Base-by-base conservation (phyloP, 257 asterid genomes). In the Osmanthus fragrans region DNA sequence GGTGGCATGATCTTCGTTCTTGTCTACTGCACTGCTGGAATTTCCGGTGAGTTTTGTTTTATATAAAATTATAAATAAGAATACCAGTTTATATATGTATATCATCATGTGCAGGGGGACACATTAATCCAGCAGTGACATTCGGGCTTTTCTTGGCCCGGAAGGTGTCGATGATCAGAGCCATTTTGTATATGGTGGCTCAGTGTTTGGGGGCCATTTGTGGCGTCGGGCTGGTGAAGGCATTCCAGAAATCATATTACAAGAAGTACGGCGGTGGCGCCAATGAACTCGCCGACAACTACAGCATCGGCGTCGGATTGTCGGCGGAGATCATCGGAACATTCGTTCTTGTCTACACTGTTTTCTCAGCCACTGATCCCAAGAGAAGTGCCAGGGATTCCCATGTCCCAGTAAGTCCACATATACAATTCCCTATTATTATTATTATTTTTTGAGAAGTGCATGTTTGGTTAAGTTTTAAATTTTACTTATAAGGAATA, bases 341-440 rank as follows among this genome's bases (percentile, higher is more conserved):
- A 0, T 85, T 80, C 77, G 83, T 85, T 72, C 83, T 85, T 33
- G 85, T 83, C 13, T 85, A 82, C 86, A 85, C 87, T 2, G 89
- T 86, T 36, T 83, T 84, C 82, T 85, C 91, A 16, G 91, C 89
- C 75, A 87, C 89, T 15, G 91, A 87, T 68, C 88, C 91, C 80
- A 87, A 87, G 80, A 85, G 91, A 68, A 86, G 71, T 45, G 92
- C 92, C 9, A 78, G 90, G 74, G 92, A 88, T 70, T 86, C 92
- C 37, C 88, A 86, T 74, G 79, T 88, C 73, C 90, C 92, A 0
- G 92, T 88, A 74, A 78, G 90, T 72, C 23, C 68, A 72, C 15
- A 8, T 34, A 10, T 18, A 13, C 13, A 16, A 25, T 45, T 47
- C 3, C 2, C 49, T 2, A 30, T 30, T 2, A 1, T 30, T 30